Evolutionary conservation across 2,329 filamentous ascomycete genomes (phyloP).

Genomic region (Exophiala bonariae): DNA sequence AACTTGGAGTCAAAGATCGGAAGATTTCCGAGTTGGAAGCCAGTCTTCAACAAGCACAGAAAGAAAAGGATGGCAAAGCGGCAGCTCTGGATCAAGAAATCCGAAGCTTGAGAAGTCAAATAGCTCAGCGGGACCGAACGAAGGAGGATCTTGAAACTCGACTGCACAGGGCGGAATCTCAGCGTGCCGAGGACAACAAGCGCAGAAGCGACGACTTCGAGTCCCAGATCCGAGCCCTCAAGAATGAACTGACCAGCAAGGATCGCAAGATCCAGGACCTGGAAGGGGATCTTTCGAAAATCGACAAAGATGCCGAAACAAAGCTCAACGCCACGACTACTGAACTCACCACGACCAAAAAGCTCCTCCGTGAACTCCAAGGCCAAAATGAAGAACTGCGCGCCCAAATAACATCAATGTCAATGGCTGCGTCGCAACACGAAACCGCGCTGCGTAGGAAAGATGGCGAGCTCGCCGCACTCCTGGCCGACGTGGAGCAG

Average conservation of each 20-base stretch:
- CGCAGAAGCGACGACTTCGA: slow-evolving; percentile 24
- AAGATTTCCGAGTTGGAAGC: slow-evolving; percentile 85
- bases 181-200: slow-evolving; percentile 21
- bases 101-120: slow-evolving; percentile 22
- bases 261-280: slow-evolving; percentile 87
- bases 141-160: slow-evolving; percentile 25
- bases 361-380: slow-evolving; percentile 72
- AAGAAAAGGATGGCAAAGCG: slow-evolving; percentile 67
- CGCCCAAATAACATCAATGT: slow-evolving; percentile 81
- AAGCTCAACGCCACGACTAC: slow-evolving; percentile 77
- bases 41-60: slow-evolving; percentile 79
- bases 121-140: slow-evolving; percentile 22
- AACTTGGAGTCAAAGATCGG: slow-evolving; percentile 82
- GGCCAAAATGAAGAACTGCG: slow-evolving; percentile 82
- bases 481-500: slow-evolving; percentile 81
- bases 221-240: slow-evolving; percentile 79
- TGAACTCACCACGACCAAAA: slow-evolving; percentile 72
- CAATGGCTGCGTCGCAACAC: slow-evolving; percentile 89
- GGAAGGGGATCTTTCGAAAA: slow-evolving; percentile 77
- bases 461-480: slow-evolving; percentile 84
- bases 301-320: slow-evolving; percentile 84
- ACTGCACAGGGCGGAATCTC: slow-evolving; percentile 20
- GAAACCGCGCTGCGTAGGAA: slow-evolving; percentile 92
- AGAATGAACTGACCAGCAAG: slow-evolving; percentile 84
- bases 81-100: slow-evolving; percentile 26